A percentile compares a stretch with the other conserved stretches of the same genome.
Evolutionary conservation across 2,329 filamentous ascomycete species (phyloP).

Genomic region (Colletotrichum sp.): DNA sequence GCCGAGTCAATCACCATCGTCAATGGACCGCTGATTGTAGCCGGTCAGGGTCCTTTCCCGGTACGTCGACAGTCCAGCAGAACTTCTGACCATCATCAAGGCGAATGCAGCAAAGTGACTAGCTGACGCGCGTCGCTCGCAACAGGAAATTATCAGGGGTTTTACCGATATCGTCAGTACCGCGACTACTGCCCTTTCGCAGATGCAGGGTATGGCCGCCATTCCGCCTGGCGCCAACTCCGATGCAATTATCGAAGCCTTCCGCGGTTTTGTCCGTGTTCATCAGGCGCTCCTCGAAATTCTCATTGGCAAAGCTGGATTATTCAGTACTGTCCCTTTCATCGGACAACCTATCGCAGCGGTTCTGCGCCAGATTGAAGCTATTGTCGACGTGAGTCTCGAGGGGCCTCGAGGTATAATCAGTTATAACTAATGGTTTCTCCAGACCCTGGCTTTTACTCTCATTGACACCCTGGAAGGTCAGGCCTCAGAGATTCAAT

Average conservation of each 20-base stretch:
- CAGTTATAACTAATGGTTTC: rapidly evolving
- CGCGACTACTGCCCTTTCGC: constrained; percentile 11
- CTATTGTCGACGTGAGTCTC: constrained; percentile 27
- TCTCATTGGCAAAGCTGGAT: constrained; percentile 37
- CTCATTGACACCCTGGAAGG: too few species aligned
- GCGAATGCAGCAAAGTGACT: too few species aligned
- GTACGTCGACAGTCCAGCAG: not conserved
- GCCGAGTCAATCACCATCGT: constrained; percentile 30
- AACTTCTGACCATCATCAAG: too few species aligned
- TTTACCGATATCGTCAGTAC: constrained; percentile 33
- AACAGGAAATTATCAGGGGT: constrained; percentile 31
- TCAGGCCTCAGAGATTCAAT: too few species aligned
- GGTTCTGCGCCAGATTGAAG: constrained; percentile 29
- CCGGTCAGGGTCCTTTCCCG: constrained; percentile 34
- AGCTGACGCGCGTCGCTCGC: too few species aligned
- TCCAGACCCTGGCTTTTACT: too few species aligned
- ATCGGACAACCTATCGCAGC: constrained; percentile 30
- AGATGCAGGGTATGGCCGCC: constrained; percentile 22
- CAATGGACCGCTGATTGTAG: constrained; percentile 28
- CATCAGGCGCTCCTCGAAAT: constrained; percentile 37
- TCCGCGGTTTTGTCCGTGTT: constrained; percentile 32
- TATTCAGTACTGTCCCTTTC: constrained; percentile 29
- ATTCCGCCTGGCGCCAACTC: constrained; percentile 19
- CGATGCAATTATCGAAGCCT: constrained; percentile 28
- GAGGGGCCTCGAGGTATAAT: too few species aligned